Conservation (phyloP, 2,329 filamentous ascomycete species). For the Talaromyces sp. region DNA sequence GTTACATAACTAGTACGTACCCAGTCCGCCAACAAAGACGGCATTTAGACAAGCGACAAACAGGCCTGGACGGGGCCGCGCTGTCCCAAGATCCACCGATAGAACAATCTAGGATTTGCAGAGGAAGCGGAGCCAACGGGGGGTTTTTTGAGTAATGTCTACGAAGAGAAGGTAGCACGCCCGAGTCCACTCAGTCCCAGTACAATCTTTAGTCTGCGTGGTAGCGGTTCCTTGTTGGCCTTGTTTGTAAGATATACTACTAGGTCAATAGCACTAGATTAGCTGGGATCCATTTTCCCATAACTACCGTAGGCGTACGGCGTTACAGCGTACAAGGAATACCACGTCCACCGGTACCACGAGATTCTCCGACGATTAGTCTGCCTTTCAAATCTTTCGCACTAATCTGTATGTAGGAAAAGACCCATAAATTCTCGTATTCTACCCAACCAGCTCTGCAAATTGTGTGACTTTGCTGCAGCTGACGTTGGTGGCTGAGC, state of each 20-base stretch:
- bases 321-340: background rate
- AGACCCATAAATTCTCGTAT: background rate
- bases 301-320: background rate
- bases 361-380: slow-evolving; percentile 4
- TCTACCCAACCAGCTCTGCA: background rate
- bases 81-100: background rate
- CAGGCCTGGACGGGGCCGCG: background rate
- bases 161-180: slow-evolving; percentile 12
- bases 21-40: background rate
- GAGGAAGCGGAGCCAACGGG: background rate
- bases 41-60: background rate
- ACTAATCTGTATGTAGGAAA: background rate
- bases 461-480: background rate
- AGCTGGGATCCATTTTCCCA: background rate
- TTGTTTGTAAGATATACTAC: background rate
- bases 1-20: background rate
- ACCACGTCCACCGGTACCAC: background rate
- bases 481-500: slow-evolving; percentile 11
- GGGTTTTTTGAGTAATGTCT: slow-evolving; percentile 5
- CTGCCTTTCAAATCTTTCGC: background rate
- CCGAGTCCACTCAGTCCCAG: background rate
- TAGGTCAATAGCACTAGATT: background rate
- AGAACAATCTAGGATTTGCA: background rate
- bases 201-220: background rate
- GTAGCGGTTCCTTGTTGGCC: background rate